These are phyloP conservation scores for Colletotrichum paranaense DNA, from an alignment of 2,329 filamentous ascomycete species.

Conservation along the genomic window DNA sequence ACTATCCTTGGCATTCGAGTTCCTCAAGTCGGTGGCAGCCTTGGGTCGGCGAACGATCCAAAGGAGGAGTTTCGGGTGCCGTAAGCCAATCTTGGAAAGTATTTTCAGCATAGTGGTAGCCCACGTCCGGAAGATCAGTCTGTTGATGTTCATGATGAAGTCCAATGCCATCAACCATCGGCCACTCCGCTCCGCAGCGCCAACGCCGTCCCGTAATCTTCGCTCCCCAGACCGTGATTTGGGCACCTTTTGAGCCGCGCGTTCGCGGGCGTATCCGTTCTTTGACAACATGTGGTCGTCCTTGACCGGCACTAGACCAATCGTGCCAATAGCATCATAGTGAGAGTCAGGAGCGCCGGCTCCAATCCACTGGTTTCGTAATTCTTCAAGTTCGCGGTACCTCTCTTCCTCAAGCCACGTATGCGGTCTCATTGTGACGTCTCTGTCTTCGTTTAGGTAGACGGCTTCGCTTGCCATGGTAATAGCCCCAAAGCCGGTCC, in stretches of 20 bases:
- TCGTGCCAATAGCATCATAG: conserved; percentile 64
- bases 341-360: conserved; percentile 58
- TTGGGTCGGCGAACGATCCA: conserved; percentile 57
- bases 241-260: conserved; percentile 69
- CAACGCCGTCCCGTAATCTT: conserved; percentile 73
- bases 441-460: conserved; percentile 89
- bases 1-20: neutral
- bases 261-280: conserved; percentile 77
- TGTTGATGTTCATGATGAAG: conserved; percentile 80
- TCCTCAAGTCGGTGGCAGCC: conserved; percentile 35
- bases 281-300: conserved; percentile 54
- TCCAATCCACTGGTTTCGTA: conserved; percentile 63
- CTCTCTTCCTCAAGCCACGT: conserved; percentile 96
- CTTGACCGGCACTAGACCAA: conserved; percentile 66
- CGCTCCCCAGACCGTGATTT: conserved; percentile 59
- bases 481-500: conserved; percentile 87
- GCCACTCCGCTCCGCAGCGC: conserved; percentile 80
- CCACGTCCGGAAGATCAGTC: conserved; percentile 69
- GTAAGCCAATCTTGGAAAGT: conserved; percentile 70
- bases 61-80: conserved; percentile 72
- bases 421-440: conserved; percentile 77
- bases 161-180: conserved; percentile 82
- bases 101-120: conserved; percentile 65
- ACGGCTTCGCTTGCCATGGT: conserved; percentile 96
- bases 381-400: conserved; percentile 77